Conservation (phyloP, 192 early-diverging fungal genomes). For the Coemansia sp. region DNA sequence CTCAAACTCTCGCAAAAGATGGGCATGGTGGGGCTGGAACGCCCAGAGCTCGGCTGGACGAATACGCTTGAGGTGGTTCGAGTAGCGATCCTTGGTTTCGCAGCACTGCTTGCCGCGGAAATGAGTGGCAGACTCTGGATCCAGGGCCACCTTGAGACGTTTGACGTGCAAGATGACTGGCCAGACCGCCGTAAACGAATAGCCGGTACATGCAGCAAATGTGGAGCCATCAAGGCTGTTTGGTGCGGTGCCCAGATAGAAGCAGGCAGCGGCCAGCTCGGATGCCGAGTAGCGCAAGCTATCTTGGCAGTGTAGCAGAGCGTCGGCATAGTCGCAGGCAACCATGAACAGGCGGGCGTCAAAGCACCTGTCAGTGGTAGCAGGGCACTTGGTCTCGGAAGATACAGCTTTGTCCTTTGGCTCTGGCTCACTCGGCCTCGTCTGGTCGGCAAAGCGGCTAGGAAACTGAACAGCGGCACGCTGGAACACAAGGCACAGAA, state of each 20-base stretch:
- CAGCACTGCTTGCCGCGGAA: slow-evolving; percentile 39
- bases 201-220: slow-evolving; percentile 43
- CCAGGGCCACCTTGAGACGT: slow-evolving; percentile 15
- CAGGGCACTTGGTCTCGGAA: slow-evolving; percentile 8
- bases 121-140: slow-evolving; percentile 6
- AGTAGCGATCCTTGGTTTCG: slow-evolving; percentile 24
- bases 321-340: slow-evolving; percentile 47
- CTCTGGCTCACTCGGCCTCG: not conserved
- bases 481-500: slow-evolving; percentile 43
- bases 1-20: slow-evolving; percentile 45
- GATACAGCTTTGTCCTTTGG: not conserved
- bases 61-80: slow-evolving; percentile 27
- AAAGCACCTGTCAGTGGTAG: slow-evolving; percentile 30
- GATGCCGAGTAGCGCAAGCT: slow-evolving; percentile 30
- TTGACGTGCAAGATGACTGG: slow-evolving; percentile 29
- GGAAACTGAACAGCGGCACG: slow-evolving; percentile 41
- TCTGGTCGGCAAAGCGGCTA: slow-evolving; percentile 22
- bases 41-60: slow-evolving; percentile 48
- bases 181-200: slow-evolving; percentile 21
- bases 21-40: slow-evolving; percentile 46
- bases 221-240: slow-evolving; percentile 23
- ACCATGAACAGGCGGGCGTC: slow-evolving; percentile 22
- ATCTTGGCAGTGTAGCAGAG: slow-evolving; percentile 38
- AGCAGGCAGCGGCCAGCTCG: slow-evolving; percentile 49
- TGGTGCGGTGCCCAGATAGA: slow-evolving; percentile 37